Conservation (phyloP, 2,329 filamentous ascomycete species). For the Colletotrichum sp. region DNA sequence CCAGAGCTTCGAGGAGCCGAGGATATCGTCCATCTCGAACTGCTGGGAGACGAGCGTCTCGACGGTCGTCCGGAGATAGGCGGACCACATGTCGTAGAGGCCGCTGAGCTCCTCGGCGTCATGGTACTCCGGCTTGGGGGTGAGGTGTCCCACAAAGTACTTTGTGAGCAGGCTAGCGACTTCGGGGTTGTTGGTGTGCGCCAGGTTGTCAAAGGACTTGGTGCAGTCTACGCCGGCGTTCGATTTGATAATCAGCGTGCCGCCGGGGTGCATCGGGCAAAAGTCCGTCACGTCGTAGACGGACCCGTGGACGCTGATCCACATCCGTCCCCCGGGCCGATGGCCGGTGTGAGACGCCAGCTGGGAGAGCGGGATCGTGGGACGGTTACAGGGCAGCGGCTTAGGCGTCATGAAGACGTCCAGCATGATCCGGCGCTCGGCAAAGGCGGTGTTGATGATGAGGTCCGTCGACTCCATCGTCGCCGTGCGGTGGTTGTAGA, state of each 20-base stretch:
- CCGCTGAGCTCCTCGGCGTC: slow-evolving; percentile 44
- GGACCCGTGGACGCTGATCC: slow-evolving; percentile 57
- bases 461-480: slow-evolving; percentile 54
- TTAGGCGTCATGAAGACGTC: slow-evolving; percentile 63
- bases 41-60: slow-evolving; percentile 58
- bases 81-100: slow-evolving; percentile 55
- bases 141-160: slow-evolving; percentile 58
- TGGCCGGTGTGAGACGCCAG: slow-evolving; percentile 57
- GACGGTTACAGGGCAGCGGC: slow-evolving; percentile 53
- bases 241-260: slow-evolving; percentile 57
- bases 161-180: slow-evolving; percentile 57
- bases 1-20: slow-evolving; percentile 51
- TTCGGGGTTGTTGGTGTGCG: slow-evolving; percentile 60
- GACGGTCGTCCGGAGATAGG: slow-evolving; percentile 52
- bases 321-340: slow-evolving; percentile 48
- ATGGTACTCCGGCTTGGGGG: slow-evolving; percentile 51
- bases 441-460: slow-evolving; percentile 57
- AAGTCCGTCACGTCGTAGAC: slow-evolving; percentile 61
- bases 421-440: slow-evolving; percentile 60
- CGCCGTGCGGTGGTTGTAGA: slow-evolving; percentile 57
- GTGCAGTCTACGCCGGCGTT: slow-evolving; percentile 59
- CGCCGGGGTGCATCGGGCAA: slow-evolving; percentile 57
- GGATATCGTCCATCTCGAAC: slow-evolving; percentile 58
- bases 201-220: slow-evolving; percentile 57
- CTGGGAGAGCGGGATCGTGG: slow-evolving; percentile 54